Evolutionary conservation across 2,329 filamentous ascomycete genomes (phyloP).

Genomic region (Ceratocystis papillata): DNA sequence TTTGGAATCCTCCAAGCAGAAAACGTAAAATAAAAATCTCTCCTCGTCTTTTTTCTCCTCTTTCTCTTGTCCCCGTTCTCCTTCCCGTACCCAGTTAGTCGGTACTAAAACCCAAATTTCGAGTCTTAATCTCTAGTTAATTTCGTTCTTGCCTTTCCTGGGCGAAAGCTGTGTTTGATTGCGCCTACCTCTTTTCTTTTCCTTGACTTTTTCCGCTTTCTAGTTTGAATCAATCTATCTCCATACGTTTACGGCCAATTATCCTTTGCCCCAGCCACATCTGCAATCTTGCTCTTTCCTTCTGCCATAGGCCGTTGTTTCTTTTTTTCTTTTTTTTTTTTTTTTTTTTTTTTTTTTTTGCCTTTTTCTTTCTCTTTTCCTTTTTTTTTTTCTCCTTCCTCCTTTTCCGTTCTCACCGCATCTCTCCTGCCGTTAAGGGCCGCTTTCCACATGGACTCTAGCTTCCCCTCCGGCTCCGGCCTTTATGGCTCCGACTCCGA

Average conservation of each 20-base stretch:
- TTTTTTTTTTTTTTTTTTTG: neutral
- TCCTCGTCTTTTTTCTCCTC: conserved; percentile 1
- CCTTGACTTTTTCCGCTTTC: neutral
- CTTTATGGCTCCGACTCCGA: conserved; percentile 2
- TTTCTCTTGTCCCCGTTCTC: neutral
- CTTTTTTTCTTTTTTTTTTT: no score
- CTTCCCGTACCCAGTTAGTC: neutral
- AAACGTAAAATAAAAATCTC: conserved; percentile 1
- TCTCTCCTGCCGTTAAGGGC: neutral
- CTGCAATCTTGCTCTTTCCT: neutral
- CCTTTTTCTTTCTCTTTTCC: neutral
- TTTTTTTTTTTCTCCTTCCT: neutral
- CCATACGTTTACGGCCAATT: conserved; percentile 5
- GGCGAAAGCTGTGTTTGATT: neutral
- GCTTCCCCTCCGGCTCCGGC: conserved; percentile 9
- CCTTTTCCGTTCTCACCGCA: neutral
- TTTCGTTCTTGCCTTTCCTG: neutral
- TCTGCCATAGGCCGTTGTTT: neutral
- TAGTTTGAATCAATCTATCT: neutral
- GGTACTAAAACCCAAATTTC: neutral
- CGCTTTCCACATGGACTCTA: conserved; percentile 10
- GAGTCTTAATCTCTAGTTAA: neutral
- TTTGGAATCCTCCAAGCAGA: conserved; percentile 1
- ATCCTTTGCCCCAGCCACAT: conserved; percentile 3
- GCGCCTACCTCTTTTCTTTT: neutral